Percentiles rank a stretch among this genome's conserved stretches.
Conservation (phyloP, 1,284 basidiomycete species). For the Puccinia sorghi region DNA sequence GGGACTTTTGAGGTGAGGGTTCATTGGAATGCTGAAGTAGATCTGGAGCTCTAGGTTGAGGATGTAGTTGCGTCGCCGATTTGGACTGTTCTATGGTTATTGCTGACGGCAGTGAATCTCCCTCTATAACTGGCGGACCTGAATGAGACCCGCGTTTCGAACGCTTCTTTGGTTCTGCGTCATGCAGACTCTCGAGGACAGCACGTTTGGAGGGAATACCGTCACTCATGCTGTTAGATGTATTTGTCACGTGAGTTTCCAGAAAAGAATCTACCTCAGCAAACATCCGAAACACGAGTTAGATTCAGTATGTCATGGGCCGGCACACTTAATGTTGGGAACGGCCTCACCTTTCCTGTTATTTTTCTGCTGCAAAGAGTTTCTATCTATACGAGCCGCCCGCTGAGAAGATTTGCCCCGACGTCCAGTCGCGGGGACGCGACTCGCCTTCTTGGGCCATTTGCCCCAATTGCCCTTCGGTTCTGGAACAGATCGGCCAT, state of each 20-base stretch:
- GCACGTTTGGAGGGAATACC: neutral
- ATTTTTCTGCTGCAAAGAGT: slow-evolving; percentile 1
- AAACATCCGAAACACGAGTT: neutral
- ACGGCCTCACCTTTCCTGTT: neutral
- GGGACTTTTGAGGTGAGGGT: neutral
- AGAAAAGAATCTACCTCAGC: neutral
- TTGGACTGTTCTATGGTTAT: neutral
- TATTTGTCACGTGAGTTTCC: neutral
- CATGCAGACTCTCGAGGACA: neutral
- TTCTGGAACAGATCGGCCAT: slow-evolving; percentile 27
- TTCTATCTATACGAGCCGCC: neutral
- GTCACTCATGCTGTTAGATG: neutral
- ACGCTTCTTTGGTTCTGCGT: slow-evolving; percentile 7
- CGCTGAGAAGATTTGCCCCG: slow-evolving; percentile 32
- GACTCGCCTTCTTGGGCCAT: slow-evolving; percentile 7
- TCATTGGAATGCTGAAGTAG: slow-evolving; percentile 5
- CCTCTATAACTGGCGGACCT: neutral
- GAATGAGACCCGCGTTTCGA: neutral
- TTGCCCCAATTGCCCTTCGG: slow-evolving; percentile 44
- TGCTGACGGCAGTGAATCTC: neutral
- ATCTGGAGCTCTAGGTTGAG: slow-evolving; percentile 10
- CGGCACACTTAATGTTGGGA: slow-evolving; percentile 1
- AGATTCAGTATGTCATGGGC: neutral
- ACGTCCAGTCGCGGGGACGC: neutral
- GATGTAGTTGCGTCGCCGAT: neutral